These are phyloP conservation scores for Chamaenerion angustifolium DNA, from an alignment of 345 rosid genomes.

Conservation along the genomic window DNA sequence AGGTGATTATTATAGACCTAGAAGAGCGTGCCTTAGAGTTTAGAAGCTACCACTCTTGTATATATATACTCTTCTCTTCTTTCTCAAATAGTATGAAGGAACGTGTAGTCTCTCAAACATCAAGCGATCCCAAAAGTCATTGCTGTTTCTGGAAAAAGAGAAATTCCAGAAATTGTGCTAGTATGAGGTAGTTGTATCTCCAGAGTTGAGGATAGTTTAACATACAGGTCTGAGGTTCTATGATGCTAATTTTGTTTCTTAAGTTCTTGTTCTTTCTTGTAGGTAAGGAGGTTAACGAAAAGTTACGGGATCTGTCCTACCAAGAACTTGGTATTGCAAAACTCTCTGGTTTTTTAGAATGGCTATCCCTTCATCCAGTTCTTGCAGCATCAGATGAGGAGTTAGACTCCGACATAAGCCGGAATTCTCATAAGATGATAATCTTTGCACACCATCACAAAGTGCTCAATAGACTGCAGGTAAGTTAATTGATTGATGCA, in stretches of 20 bases:
- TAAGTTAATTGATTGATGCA: constrained; percentile 16
- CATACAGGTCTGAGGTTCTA: too few relatives aligned
- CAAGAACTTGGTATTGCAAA: constrained; percentile 95
- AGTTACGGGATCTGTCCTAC: constrained; percentile 34
- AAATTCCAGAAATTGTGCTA: too few relatives aligned
- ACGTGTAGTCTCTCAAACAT: too few relatives aligned
- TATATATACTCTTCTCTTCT: too few relatives aligned
- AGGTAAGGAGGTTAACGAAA: constrained; percentile 26
- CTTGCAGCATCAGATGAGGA: constrained; percentile 30
- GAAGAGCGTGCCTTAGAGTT: too few relatives aligned
- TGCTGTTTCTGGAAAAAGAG: too few relatives aligned
- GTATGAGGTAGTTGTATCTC: too few relatives aligned
- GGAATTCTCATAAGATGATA: constrained; percentile 55
- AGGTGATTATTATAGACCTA: too few relatives aligned
- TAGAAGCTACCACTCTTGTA: too few relatives aligned
- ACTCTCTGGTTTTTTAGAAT: constrained; percentile 64
- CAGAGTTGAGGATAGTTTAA: too few relatives aligned
- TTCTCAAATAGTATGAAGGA: too few relatives aligned
- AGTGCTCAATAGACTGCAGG: constrained; percentile 92
- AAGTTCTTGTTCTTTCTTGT: constrained; percentile 6
- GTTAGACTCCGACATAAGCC: constrained; percentile 26
- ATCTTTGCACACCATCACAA: constrained; percentile 92
- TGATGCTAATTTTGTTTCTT: neutral
- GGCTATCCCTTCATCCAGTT: constrained; percentile 79
- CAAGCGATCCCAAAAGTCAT: too few relatives aligned